Evolutionary conservation across 164 flowering plant species (phyloP), one percentile per base, ranked within the genome.

Genomic region (Berberis vulgaris): DNA sequence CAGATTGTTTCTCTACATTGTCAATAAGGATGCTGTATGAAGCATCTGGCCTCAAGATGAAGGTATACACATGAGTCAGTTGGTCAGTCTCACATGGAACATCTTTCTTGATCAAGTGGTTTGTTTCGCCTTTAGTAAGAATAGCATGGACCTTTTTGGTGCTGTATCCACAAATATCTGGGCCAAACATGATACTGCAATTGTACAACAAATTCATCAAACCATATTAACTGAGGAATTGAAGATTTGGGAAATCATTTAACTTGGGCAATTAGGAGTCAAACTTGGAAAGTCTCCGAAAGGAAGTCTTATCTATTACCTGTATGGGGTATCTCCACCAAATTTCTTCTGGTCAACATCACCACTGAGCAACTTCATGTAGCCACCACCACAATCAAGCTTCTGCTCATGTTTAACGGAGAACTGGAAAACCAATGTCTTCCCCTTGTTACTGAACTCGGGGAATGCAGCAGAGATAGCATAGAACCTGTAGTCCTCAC

Each of bases 341-440:
- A 93, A 93, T 66, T 84, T 84, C 83, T 86, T 89, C 67, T 88
- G 97, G 75, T 92, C 97, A 62, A 85, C 73, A 0, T 85, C 89
- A 70, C 84, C 94, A 68, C 97, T 90, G 11, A 93, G 84, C 75
- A 93, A 76, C 83, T 93, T 93, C 94, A 93, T 88, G 76, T 93
- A 90, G n/a, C 97, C 98, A 79, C 98, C 98, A 76, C 98, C 98
- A 79, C 98, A 93, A 65, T 90, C 96, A 75, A 90, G 96, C 77
- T 93, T 90, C 71, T 93, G 96, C 66, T 93, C 98, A 67, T 93
- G 94, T 74, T 92, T 92, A 55, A 92, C 97, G 38, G 85, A 79
- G 69, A 93, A 93, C 61, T 93, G 98, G 77, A 93, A 88, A 58
- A 90, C 98, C 70, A 93, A 76, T 6, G 91, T 88, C 71, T 83